phyloP scores from a whole-genome alignment of 139 green algal genomes.

The Tetradesmus obliquus region DNA sequence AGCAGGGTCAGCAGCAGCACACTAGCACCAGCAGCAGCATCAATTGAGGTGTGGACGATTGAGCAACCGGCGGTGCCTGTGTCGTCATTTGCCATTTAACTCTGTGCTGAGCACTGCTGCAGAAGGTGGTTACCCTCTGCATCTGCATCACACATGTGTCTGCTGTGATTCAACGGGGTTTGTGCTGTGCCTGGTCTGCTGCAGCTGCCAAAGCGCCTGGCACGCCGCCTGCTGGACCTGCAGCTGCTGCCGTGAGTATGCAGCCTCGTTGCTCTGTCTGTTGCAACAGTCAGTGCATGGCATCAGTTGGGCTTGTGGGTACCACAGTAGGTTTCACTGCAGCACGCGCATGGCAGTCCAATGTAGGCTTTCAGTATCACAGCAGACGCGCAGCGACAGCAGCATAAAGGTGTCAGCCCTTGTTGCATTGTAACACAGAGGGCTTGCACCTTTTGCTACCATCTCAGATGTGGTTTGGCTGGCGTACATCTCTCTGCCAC shows the following conservation, averaged over 20 bases:
- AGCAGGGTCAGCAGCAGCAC: not conserved
- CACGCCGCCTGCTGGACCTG: constrained; percentile 88
- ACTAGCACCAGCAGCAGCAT: not conserved
- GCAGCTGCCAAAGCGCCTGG: constrained; percentile 88
- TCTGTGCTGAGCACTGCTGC: not conserved
- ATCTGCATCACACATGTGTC: too few species aligned
- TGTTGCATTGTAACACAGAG: too few species aligned
- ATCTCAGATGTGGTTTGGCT: too few species aligned
- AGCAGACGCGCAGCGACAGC: too few species aligned
- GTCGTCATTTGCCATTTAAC: not conserved
- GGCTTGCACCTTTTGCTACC: not conserved
- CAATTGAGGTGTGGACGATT: not conserved
- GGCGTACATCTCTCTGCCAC: not conserved
- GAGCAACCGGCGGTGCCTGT: not conserved
- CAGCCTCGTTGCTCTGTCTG: not conserved
- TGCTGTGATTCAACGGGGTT: too few species aligned
- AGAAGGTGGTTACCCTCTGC: not conserved
- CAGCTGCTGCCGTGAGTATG: constrained; percentile 82
- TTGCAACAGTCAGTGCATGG: constrained; percentile 1
- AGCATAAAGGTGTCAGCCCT: too few species aligned
- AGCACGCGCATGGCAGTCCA: too few species aligned
- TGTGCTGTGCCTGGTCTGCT: not conserved
- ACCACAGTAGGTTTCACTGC: too few species aligned
- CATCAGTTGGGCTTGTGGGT: not conserved
- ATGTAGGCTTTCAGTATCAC: too few species aligned